A percentile compares a stretch with the other conserved stretches of the same genome.
These are phyloP conservation scores for Hypericum androsaemum DNA, from an alignment of 345 rosid species.

Conservation along the genomic window DNA sequence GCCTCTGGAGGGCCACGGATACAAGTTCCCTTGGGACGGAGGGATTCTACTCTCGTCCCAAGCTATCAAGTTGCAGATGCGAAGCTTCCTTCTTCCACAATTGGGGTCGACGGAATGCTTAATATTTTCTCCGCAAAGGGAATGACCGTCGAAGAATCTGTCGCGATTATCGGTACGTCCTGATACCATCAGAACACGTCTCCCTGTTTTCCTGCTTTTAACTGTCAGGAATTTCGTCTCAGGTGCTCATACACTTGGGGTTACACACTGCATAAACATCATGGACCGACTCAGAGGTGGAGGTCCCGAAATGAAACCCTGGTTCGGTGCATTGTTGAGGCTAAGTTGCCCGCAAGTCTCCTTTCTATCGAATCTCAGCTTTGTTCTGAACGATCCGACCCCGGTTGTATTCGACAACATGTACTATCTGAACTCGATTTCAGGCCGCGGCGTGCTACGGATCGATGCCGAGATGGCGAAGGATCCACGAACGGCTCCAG, in stretches of 20 bases:
- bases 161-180: not conserved
- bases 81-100: not conserved
- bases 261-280: not conserved
- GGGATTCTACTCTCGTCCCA: not conserved
- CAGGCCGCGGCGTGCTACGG: not conserved
- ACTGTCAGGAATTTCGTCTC: not conserved
- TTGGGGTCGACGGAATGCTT: not conserved
- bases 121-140: not conserved
- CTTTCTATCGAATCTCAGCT: not conserved
- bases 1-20: not conserved
- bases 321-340: not conserved
- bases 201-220: not conserved
- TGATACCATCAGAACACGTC: not conserved
- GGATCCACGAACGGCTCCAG: not conserved
- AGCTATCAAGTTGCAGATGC: constrained; percentile 1
- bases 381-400: not conserved
- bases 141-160: constrained; percentile 1
- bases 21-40: not conserved
- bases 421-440: not conserved
- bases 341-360: not conserved
- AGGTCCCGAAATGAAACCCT: not conserved
- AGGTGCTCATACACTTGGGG: not conserved
- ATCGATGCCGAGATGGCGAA: not conserved
- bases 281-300: not conserved
- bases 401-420: not conserved